Conservation (phyloP, 176 grass and related monocot genomes). For the bread wheat (Triticum aestivum) region IWGSC_CS_RefSeq_v2.1 NC_057799.1:5515756-5516255, state of each 20-base stretch:
- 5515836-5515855: not conserved
- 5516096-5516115: not conserved
- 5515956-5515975: not conserved
- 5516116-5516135: constrained; percentile 40
- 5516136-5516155: constrained; percentile 35
- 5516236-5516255: constrained; percentile 47
- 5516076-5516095: not conserved
- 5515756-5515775: constrained; percentile 11
- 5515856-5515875: not conserved
- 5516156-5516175: constrained; percentile 40
- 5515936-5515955: not conserved
- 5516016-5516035: not conserved
- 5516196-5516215: constrained; percentile 43
- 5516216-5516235: constrained; percentile 40
- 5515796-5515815: constrained; percentile 3
- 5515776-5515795: not conserved
- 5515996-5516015: not conserved
- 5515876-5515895: not conserved
- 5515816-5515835: not conserved
- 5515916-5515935: not conserved
- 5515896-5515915: not conserved
- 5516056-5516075: not conserved
- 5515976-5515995: not conserved
- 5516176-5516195: constrained; percentile 49
- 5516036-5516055: not conserved